A percentile compares a stretch with the other conserved stretches of the same genome.
Conservation (phyloP, 2,329 filamentous ascomycete species). For the Lasiodiplodia gonubiensis region DNA sequence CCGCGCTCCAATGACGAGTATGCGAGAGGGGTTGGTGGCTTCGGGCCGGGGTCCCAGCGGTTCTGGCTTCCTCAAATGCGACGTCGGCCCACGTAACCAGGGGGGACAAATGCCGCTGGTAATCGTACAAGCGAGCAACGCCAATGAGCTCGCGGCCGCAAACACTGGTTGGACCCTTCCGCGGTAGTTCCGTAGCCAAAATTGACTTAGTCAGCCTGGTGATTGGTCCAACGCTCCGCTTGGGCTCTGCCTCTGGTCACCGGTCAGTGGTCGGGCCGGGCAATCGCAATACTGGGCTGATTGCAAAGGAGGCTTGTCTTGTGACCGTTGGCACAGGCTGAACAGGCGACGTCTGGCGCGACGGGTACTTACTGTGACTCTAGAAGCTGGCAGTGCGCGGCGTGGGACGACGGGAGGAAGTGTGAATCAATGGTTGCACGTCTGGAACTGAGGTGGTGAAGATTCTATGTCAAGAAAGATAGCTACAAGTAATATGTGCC, state of each 20-base stretch:
- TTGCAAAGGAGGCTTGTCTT: slow-evolving; percentile 22
- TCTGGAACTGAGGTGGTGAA: background rate
- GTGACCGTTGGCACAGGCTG: slow-evolving; percentile 14
- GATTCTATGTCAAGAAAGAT: slow-evolving; percentile 17
- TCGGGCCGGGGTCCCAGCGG: slow-evolving; percentile 15
- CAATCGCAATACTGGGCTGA: slow-evolving; percentile 24
- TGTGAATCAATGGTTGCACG: background rate
- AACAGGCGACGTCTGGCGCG: background rate
- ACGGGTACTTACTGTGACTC: slow-evolving; percentile 1
- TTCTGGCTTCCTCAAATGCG: slow-evolving; percentile 14
- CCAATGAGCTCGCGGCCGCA: slow-evolving; percentile 12
- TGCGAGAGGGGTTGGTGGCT: slow-evolving; percentile 17
- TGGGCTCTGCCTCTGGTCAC: slow-evolving; percentile 11
- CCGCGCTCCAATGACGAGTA: slow-evolving; percentile 19
- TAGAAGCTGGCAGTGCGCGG: background rate
- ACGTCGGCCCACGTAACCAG: slow-evolving; percentile 15
- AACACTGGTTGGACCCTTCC: slow-evolving; percentile 1
- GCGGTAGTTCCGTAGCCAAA: slow-evolving; percentile 2
- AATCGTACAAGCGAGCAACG: background rate
- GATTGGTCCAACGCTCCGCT: slow-evolving; percentile 10
- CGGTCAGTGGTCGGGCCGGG: slow-evolving; percentile 20
- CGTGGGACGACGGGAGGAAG: background rate
- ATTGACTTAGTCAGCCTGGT: slow-evolving; percentile 18
- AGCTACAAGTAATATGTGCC: slow-evolving; percentile 18
- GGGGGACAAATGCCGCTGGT: slow-evolving; percentile 2